A percentile compares a stretch with the other conserved stretches of the same genome.
Evolutionary conservation across 2,329 filamentous ascomycete genomes (phyloP).

Genomic region (Xylaria sp.): DNA sequence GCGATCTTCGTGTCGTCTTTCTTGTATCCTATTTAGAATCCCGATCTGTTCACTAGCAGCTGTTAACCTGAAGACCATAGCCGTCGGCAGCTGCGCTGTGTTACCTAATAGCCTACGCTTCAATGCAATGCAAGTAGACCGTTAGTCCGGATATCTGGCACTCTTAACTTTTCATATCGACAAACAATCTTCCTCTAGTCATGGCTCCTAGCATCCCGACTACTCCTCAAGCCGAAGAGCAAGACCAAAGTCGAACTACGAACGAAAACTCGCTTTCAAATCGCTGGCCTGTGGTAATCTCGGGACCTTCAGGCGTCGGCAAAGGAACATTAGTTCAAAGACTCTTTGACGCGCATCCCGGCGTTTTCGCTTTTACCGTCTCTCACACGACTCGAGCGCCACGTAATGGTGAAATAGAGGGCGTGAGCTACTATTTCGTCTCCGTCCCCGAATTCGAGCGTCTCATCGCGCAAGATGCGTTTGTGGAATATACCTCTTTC

Average conservation of each 20-base stretch:
- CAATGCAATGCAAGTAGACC: background rate
- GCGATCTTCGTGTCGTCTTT: background rate
- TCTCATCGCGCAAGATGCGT: constrained; percentile 27
- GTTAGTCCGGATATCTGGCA: no score
- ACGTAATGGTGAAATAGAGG: constrained; percentile 30
- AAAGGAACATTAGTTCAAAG: constrained; percentile 31
- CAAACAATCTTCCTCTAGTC: background rate
- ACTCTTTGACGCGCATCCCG: constrained; percentile 28
- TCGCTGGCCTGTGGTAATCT: constrained; percentile 31
- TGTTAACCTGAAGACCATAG: background rate
- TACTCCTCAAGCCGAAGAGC: constrained; percentile 22
- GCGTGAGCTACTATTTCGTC: constrained; percentile 31
- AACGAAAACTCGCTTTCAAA: constrained; percentile 19
- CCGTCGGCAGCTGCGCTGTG: constrained; percentile 1
- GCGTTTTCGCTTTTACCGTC: constrained; percentile 27
- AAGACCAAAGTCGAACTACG: constrained; percentile 22
- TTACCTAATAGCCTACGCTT: background rate
- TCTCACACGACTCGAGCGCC: constrained; percentile 31
- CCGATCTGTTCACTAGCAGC: background rate
- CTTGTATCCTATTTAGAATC: background rate
- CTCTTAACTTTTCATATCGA: no score
- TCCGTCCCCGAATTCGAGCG: constrained; percentile 26
- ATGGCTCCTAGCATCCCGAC: constrained; percentile 22
- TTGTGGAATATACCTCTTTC: constrained; percentile 25
- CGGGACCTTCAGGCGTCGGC: constrained; percentile 32